Conservation (phyloP, 2,329 filamentous ascomycete genomes). For the Calonectria pauciramosa region DNA sequence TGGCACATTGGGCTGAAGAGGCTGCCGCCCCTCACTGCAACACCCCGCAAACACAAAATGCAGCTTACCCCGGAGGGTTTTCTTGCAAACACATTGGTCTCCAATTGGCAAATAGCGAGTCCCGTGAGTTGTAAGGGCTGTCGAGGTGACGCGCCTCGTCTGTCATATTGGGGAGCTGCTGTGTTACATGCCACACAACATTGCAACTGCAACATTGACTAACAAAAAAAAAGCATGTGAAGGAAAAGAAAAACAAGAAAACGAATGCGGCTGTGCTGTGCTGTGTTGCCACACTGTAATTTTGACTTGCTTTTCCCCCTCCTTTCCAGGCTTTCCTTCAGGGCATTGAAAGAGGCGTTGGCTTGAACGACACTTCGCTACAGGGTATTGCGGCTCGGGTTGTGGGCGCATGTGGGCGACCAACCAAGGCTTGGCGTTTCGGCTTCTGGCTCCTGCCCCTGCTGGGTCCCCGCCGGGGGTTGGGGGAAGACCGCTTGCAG, state of each 20-base stretch:
- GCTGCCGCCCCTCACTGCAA: background rate
- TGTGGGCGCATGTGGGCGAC: background rate
- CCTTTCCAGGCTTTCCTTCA: background rate
- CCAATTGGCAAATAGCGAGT: background rate
- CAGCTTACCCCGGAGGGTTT: background rate
- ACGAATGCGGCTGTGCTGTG: background rate
- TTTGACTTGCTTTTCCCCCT: background rate
- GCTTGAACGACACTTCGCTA: background rate
- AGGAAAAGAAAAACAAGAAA: background rate
- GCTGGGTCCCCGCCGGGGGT: background rate
- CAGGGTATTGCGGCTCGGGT: background rate
- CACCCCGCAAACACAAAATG: background rate
- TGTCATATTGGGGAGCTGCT: background rate
- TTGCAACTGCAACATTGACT: background rate
- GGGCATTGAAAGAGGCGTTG: background rate
- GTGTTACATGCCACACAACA: background rate
- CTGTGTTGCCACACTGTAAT: background rate
- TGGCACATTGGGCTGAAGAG: background rate
- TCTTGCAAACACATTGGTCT: background rate
- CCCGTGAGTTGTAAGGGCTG: background rate
- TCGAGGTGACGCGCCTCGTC: background rate
- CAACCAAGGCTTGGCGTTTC: conserved; percentile 3
- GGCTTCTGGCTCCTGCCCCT: background rate
- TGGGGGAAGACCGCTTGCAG: background rate
- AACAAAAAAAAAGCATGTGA: background rate